Evolutionary conservation across 352 stramenopile species (phyloP), one percentile per base, ranked within the genome.

Genomic region (Blastocystis sp.): DNA sequence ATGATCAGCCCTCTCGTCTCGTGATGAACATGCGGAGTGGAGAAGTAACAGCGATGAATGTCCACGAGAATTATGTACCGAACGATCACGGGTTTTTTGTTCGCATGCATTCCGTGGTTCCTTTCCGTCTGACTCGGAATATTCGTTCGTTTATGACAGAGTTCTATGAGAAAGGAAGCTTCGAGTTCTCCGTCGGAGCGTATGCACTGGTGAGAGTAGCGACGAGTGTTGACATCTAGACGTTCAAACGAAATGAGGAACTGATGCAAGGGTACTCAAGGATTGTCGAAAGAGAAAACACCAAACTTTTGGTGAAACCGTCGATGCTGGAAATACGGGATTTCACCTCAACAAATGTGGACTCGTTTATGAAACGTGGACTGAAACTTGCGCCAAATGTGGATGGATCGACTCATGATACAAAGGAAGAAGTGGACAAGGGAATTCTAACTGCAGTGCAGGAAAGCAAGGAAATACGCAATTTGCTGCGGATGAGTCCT

Each of bases 211-310:
- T 76, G 39, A 43, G 64, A 29, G 64, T 34, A 26, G 15, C 6
- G 20, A 26, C 4, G 39, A 8, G 64, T 2, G 64, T n/a, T 76
- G 64, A 76, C 15, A 43, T 9, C 9, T 54, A 76, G 64, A 64
- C 70, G 54, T 80, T 80, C 70, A 80, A 80, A 53, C 41, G 47
- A 53, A 80, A 80, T n/a, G 70, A 80, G 47, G 70, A 80, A 34
- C 23, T 34, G 26, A 11, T 80, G 39, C 18, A 47, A 26, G 39
- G 9, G 0, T 80, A 63, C 54, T 13, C 56, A n/a, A 59, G 39
- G 45, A 47, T 80, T 23, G 23, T 80, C 11, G 70, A 80, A 53
- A 62, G 34, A 26, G 47, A 80, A 29, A 80, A 66, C 13, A 45
- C 64, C 47, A 15, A 37, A 7, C 11, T 80, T n/a, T 15, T 80